These are phyloP conservation scores for Furcasterigmium sp. DNA, from an alignment of 2,329 filamentous ascomycete genomes.

Conservation along the genomic window DNA sequence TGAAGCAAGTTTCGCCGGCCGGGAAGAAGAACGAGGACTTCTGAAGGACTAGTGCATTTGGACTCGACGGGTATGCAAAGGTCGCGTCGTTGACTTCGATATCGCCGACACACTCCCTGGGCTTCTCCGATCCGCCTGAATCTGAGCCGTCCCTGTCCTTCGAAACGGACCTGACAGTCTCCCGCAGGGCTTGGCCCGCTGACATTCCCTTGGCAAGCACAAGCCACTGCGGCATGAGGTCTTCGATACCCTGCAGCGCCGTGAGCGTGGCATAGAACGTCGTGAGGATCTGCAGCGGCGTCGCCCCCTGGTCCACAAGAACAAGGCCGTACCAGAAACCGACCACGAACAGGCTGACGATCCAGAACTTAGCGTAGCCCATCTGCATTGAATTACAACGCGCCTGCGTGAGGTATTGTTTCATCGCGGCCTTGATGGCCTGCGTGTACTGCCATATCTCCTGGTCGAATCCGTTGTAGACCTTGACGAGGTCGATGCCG, in stretches of 20 bases:
- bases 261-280: conserved; percentile 80
- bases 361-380: conserved; percentile 67
- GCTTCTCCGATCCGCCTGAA: conserved; percentile 20
- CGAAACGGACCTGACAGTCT: neutral
- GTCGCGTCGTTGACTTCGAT: conserved; percentile 67
- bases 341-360: conserved; percentile 73
- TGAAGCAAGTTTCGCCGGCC: conserved; percentile 67
- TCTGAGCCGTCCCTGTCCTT: conserved; percentile 15
- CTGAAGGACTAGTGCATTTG: conserved; percentile 52
- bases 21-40: conserved; percentile 64
- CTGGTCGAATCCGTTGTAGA: conserved; percentile 68
- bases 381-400: conserved; percentile 66
- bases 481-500: conserved; percentile 81
- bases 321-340: conserved; percentile 85
- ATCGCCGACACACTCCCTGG: conserved; percentile 52
- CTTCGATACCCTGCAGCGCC: conserved; percentile 69
- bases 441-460: conserved; percentile 63
- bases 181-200: conserved; percentile 57
- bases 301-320: conserved; percentile 57
- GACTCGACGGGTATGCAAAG: conserved; percentile 75
- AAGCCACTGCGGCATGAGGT: conserved; percentile 70
- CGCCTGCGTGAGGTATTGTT: conserved; percentile 63
- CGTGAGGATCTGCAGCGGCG: conserved; percentile 66
- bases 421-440: conserved; percentile 52
- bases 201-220: conserved; percentile 74